Evolutionary conservation across 352 stramenopile species (phyloP).

Genomic region (Pythium brachiatum): DNA sequence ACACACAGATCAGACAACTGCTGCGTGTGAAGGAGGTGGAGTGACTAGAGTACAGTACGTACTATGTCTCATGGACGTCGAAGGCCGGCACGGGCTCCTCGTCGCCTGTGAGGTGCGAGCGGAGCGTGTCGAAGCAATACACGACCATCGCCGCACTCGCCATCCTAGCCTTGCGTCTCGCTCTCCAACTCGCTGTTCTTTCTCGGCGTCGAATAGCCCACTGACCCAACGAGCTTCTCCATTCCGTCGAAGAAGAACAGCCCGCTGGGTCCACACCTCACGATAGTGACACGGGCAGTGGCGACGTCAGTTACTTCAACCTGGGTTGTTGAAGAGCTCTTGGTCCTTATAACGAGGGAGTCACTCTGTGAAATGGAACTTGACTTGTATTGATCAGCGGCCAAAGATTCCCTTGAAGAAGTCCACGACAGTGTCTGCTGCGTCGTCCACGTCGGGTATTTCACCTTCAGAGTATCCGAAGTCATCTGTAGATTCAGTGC

Average conservation of each 20-base stretch:
- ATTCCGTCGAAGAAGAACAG: not conserved
- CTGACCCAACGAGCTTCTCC: not conserved
- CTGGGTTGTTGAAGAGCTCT: not conserved
- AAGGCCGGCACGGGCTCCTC: slow-evolving; percentile 53
- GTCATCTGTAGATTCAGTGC: slow-evolving; percentile 14
- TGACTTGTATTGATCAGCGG: slow-evolving; percentile 19
- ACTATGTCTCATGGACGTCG: slow-evolving; percentile 60
- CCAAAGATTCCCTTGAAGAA: slow-evolving; percentile 64
- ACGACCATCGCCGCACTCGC: slow-evolving; percentile 78
- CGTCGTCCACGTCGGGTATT: slow-evolving; percentile 16
- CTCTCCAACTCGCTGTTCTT: too few relatives aligned
- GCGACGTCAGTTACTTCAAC: not conserved
- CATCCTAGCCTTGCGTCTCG: slow-evolving; percentile 34
- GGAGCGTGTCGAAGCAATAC: slow-evolving; percentile 83
- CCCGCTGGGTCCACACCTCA: too few relatives aligned
- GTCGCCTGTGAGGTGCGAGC: slow-evolving; percentile 58
- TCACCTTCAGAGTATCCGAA: slow-evolving; percentile 28
- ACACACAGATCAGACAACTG: too few relatives aligned
- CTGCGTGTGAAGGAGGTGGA: not conserved
- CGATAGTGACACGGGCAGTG: not conserved
- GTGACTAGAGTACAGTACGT: slow-evolving; percentile 5
- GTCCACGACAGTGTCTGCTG: slow-evolving; percentile 43
- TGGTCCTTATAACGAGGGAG: not conserved
- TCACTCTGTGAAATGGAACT: not conserved
- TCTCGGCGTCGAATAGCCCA: not conserved